Evolutionary conservation across 164 flowering plant genomes (phyloP).

Genomic region (Aristolochia fimbriata): DNA sequence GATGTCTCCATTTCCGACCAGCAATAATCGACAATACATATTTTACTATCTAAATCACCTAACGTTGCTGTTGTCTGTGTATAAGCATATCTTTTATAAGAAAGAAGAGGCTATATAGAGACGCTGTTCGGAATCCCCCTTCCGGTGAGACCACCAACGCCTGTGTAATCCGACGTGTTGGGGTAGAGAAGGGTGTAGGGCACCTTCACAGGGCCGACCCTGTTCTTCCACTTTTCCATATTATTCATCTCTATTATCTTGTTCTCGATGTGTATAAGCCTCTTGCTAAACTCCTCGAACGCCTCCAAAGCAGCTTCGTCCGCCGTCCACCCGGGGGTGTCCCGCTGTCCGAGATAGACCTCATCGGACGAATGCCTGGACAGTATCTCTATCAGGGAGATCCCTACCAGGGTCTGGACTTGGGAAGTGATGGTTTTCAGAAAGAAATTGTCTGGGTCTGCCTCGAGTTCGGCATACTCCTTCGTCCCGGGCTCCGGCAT

Average conservation of each 20-base stretch:
- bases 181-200: constrained; percentile 80
- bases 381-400: constrained; percentile 62
- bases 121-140: constrained; percentile 81
- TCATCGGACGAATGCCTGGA: constrained; percentile 76
- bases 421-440: constrained; percentile 67
- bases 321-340: constrained; percentile 48
- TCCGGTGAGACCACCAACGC: constrained; percentile 57
- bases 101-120: constrained; percentile 29
- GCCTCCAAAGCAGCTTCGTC: constrained; percentile 44
- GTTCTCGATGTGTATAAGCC: constrained; percentile 42
- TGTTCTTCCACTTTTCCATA: constrained; percentile 40
- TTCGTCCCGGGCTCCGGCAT: constrained; percentile 70
- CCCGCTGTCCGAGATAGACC: constrained; percentile 71
- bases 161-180: constrained; percentile 45
- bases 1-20: too few relatives aligned
- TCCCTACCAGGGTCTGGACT: constrained; percentile 64
- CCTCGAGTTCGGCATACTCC: constrained; percentile 53
- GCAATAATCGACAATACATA: too few relatives aligned
- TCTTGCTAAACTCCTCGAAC: constrained; percentile 42
- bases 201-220: constrained; percentile 60
- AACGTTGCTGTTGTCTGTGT: too few relatives aligned
- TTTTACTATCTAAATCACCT: too few relatives aligned
- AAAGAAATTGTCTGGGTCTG: constrained; percentile 46
- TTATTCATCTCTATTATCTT: constrained; percentile 42
- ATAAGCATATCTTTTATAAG: too few relatives aligned